Evolutionary conservation across 1,139 yeast genomes (phyloP).

Genomic region (Suhomyces maxii): DNA sequence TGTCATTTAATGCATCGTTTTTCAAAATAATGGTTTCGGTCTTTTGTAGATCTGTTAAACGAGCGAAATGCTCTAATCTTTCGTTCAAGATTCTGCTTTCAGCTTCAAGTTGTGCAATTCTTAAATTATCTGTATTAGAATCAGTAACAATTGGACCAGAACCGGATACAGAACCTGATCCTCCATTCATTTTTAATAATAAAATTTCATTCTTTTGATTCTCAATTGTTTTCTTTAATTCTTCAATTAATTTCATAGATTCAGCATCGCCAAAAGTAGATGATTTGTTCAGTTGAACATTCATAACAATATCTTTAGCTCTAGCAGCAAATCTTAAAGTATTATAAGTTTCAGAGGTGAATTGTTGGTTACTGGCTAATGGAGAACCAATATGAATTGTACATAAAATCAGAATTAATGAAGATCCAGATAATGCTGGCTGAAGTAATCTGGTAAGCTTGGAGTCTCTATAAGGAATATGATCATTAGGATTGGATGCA

Average conservation of each 20-base stretch:
- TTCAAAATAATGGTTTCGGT: slow-evolving; percentile 56
- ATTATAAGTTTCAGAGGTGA: slow-evolving; percentile 76
- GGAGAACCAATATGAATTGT: slow-evolving; percentile 66
- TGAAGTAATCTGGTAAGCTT: slow-evolving; percentile 84
- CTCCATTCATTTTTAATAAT: slow-evolving; percentile 20
- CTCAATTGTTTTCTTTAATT: slow-evolving; percentile 47
- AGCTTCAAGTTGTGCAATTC: slow-evolving; percentile 50
- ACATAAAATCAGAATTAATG: slow-evolving; percentile 84
- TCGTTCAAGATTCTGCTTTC: slow-evolving; percentile 65
- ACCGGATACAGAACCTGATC: background rate
- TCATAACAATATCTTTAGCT: slow-evolving; percentile 80
- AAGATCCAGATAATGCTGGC: slow-evolving; percentile 87
- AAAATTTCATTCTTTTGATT: slow-evolving; percentile 43
- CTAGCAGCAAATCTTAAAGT: slow-evolving; percentile 91
- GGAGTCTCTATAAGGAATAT: slow-evolving; percentile 90
- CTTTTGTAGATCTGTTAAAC: slow-evolving; percentile 59
- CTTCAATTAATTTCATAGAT: slow-evolving; percentile 47
- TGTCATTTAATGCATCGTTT: slow-evolving; percentile 55
- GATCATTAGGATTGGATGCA: slow-evolving; percentile 36
- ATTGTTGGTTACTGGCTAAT: slow-evolving; percentile 33
- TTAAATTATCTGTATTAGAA: slow-evolving; percentile 1
- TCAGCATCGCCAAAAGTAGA: slow-evolving; percentile 35
- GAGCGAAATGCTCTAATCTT: slow-evolving; percentile 64
- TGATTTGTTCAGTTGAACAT: slow-evolving; percentile 57
- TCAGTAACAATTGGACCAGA: background rate